phyloP scores from a whole-genome alignment of 1,139 yeast genomes.

The Starmera stellimalicola region DNA sequence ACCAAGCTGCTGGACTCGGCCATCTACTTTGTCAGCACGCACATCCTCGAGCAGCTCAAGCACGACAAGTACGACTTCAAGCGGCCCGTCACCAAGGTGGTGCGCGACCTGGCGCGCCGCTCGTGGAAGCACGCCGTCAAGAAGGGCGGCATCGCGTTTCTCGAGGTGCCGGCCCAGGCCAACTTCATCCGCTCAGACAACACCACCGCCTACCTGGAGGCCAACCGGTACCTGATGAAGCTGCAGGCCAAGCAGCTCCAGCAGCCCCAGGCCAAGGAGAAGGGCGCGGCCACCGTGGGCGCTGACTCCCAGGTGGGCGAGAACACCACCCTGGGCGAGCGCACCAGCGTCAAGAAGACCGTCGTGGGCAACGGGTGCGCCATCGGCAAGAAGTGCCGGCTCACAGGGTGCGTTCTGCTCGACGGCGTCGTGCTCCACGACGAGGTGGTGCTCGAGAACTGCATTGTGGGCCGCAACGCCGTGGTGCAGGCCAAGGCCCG shows the following conservation, averaged over 20 bases:
- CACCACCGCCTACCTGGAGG: slow-evolving; percentile 78
- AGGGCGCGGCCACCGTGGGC: slow-evolving; percentile 73
- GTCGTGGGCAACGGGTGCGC: slow-evolving; percentile 70
- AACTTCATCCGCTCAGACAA: slow-evolving; percentile 71
- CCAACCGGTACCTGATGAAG: slow-evolving; percentile 74
- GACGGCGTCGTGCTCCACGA: slow-evolving; percentile 69
- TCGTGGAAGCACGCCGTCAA: slow-evolving; percentile 73
- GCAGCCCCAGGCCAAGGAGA: slow-evolving; percentile 36
- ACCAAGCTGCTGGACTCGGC: slow-evolving; percentile 68
- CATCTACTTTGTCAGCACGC: slow-evolving; percentile 64
- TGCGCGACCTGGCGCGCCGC: slow-evolving; percentile 82
- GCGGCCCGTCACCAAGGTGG: slow-evolving; percentile 56
- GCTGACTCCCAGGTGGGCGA: slow-evolving; percentile 73
- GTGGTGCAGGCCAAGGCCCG: slow-evolving; percentile 49
- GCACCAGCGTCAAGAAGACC: slow-evolving; percentile 76
- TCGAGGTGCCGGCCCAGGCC: slow-evolving; percentile 55
- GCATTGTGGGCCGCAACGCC: slow-evolving; percentile 70
- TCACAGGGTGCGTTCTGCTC: slow-evolving; percentile 77
- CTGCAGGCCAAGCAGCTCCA: slow-evolving; percentile 30
- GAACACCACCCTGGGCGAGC: slow-evolving; percentile 54
- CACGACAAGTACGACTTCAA: slow-evolving; percentile 21
- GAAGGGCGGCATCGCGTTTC: slow-evolving; percentile 56
- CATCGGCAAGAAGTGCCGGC: slow-evolving; percentile 79
- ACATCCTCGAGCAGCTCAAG: slow-evolving; percentile 36
- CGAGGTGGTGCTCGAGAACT: slow-evolving; percentile 73